These are phyloP conservation scores for Cladosporium sp. DNA, from an alignment of 2,329 filamentous ascomycete species.

Conservation along the genomic window DNA sequence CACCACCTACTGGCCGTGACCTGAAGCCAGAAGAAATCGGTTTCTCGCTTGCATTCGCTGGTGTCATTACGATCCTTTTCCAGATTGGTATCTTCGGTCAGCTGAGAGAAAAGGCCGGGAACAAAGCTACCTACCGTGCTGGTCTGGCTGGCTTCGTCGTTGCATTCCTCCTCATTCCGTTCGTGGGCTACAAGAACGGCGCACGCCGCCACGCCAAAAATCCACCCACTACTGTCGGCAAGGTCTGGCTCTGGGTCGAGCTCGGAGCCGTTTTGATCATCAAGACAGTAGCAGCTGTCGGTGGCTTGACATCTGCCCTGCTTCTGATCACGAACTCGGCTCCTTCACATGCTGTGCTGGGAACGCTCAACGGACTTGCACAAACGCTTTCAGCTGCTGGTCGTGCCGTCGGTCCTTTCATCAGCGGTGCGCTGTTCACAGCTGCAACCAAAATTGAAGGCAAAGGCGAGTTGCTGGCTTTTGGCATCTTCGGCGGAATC, in stretches of 20 bases:
- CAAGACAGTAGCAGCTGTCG: conserved; percentile 87
- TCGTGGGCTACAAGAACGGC: conserved; percentile 71
- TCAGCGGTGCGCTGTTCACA: conserved; percentile 83
- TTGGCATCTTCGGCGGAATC: conserved; percentile 81
- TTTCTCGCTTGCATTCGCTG: conserved; percentile 77
- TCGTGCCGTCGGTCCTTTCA: conserved; percentile 79
- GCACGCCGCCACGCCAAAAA: conserved; percentile 42
- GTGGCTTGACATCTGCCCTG: conserved; percentile 83
- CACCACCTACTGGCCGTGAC: conserved; percentile 69
- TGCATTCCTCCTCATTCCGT: conserved; percentile 84
- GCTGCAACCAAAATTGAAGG: conserved; percentile 67
- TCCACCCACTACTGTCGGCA: conserved; percentile 53
- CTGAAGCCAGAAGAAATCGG: conserved; percentile 79
- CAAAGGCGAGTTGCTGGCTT: conserved; percentile 80
- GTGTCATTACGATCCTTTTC: conserved; percentile 80
- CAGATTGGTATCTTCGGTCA: conserved; percentile 81
- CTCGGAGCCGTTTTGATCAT: conserved; percentile 75
- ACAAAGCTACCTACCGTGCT: conserved; percentile 75
- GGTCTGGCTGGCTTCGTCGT: conserved; percentile 76
- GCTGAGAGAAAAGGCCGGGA: conserved; percentile 74
- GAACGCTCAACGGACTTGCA: conserved; percentile 86
- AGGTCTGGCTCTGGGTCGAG: conserved; percentile 71
- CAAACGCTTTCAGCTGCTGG: conserved; percentile 91
- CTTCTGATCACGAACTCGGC: conserved; percentile 91
- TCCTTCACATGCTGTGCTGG: conserved; percentile 77